A percentile compares a stretch with the other conserved stretches of the same genome.
phyloP scores from a whole-genome alignment of 192 early-diverging fungal species.

The Backusella luteola region DNA sequence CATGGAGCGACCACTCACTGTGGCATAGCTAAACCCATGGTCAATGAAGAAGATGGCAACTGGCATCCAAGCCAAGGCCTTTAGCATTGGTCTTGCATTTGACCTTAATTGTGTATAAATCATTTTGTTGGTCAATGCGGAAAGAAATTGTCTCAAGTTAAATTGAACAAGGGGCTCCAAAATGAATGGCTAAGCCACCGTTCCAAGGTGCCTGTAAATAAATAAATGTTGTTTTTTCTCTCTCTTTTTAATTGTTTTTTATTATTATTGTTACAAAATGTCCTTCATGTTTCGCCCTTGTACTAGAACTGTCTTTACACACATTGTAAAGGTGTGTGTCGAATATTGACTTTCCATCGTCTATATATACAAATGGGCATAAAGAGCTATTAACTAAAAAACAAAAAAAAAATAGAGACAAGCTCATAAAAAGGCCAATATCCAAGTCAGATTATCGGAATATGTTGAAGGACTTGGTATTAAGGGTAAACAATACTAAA shows the following conservation, averaged over 20 bases:
- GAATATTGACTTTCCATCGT: too few species aligned
- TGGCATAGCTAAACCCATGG: conserved; percentile 49
- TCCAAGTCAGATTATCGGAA: conserved; percentile 29
- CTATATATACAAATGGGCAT: not conserved
- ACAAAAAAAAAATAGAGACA: conserved; percentile 17
- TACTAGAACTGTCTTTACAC: not conserved
- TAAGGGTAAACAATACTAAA: conserved; percentile 10
- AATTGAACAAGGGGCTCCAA: not conserved
- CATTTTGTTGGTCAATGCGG: not conserved
- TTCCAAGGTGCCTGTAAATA: not conserved
- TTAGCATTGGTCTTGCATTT: conserved; percentile 21
- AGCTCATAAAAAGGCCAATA: conserved; percentile 33
- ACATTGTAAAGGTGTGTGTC: not conserved
- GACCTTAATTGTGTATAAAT: conserved; percentile 11
- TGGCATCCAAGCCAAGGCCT: conserved; percentile 47
- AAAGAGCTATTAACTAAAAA: not conserved
- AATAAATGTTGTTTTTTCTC: not conserved
- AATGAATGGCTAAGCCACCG: not conserved
- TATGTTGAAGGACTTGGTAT: conserved; percentile 35
- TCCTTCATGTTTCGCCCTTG: conserved; percentile 16
- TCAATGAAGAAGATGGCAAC: conserved; percentile 49
- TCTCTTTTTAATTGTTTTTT: not conserved
- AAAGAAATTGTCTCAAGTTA: not conserved
- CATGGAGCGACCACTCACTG: conserved; percentile 54
- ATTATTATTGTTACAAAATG: not conserved